Evolutionary conservation across 768 basidiomycete species (phyloP), one percentile per base, ranked within the genome.

Genomic region (Auriculariales sp.): DNA sequence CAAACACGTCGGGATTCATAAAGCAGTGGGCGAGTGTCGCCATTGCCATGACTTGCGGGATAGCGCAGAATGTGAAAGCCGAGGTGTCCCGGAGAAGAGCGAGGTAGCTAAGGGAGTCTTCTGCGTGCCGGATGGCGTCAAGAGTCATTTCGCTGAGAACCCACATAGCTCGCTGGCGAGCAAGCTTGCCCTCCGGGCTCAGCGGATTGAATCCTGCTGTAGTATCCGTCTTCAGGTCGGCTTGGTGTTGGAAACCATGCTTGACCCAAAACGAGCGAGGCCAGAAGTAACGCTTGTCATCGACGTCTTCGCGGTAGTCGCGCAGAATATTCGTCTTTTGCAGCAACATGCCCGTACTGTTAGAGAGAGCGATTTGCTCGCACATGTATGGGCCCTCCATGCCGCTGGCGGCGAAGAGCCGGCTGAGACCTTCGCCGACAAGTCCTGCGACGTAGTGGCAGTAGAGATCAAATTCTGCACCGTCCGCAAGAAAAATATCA

Each of bases 281-380:
- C 93, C 95, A 99, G 72, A 97, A 98, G 60, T 75, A 84, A 35
- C 94, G 77, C 6, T 72, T 69, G 22, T 93, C 74, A 35, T 93
- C 83, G 12, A 79, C 73, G 62, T 99, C 94, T 64, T 99, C 94
- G 39, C 84, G 78, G 68, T 78, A 88, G 65, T 99, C 94, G 52
- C 94, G 87, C 49, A 91, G 88, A 64, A 99, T 95, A 64, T 99
- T 99, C 24, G 92, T 95, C 68, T 99, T 99, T 64, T 99, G 94
- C 10, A 99, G 77, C 39, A 97, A 69, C 28, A 91, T 73, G n/a
- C 94, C 94, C 83, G 95, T 89, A 9, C 84, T 84, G 67, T 95
- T 94, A 58, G 84, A 80, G 3, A 98, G 74, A 55, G 85, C 86
- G 53, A 95, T 78, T 61, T 95, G 87, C 27, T 76, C 67, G 27